Conservation (phyloP, 164 flowering plant species). For the Chloranthus sessilifolius region DNA sequence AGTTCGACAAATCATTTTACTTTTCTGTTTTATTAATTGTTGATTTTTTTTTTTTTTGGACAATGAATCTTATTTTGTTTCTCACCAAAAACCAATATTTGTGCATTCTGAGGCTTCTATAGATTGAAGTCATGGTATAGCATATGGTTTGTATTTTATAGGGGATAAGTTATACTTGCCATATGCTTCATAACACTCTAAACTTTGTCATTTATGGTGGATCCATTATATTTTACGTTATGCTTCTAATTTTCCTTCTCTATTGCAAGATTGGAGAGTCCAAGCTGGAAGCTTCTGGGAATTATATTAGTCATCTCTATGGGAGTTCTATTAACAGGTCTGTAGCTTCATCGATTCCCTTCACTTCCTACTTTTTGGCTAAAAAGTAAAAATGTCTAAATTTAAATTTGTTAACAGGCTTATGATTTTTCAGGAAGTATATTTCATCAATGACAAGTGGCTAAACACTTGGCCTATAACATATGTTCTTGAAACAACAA, state of each 20-base stretch:
- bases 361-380: not conserved
- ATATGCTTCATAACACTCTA: not conserved
- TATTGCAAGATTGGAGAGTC: conserved; percentile 79
- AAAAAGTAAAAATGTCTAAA: not conserved
- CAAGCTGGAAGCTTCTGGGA: conserved; percentile 86
- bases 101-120: no score
- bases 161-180: not conserved
- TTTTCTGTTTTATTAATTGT: no score
- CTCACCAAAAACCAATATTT: not conserved
- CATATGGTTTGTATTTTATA: no score
- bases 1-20: no score
- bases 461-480: no score
- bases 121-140: no score
- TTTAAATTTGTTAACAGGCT: conserved; percentile 1
- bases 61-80: not conserved
- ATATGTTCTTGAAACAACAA: no score
- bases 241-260: conserved; percentile 4
- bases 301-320: conserved; percentile 74
- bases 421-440: no score
- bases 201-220: not conserved
- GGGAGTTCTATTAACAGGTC: conserved; percentile 86
- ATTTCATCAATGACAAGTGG: no score
- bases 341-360: conserved; percentile 4
- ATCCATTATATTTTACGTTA: not conserved
- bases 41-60: no score